These are phyloP conservation scores for Penicillium digitatum DNA, from an alignment of 2,329 filamentous ascomycete species.

Conservation along the genomic window DNA sequence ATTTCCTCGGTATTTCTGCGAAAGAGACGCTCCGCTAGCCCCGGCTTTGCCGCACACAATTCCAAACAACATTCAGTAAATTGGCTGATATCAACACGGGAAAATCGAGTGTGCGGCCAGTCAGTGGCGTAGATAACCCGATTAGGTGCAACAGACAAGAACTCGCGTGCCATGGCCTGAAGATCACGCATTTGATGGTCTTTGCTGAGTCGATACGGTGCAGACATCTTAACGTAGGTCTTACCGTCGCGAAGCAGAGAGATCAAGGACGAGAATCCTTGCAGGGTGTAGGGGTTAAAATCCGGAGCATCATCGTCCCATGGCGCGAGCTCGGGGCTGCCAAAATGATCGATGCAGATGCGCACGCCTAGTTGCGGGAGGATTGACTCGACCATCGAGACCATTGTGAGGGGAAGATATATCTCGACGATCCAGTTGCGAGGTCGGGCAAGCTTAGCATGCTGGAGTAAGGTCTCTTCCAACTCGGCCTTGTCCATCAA, in stretches of 20 bases:
- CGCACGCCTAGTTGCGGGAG: slow-evolving; percentile 50
- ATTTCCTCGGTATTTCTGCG: slow-evolving; percentile 54
- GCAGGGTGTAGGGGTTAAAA: slow-evolving; percentile 45
- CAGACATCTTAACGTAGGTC: slow-evolving; percentile 58
- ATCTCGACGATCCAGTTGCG: slow-evolving; percentile 57
- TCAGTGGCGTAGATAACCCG: slow-evolving; percentile 58
- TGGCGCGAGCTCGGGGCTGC: slow-evolving; percentile 43
- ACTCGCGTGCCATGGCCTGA: slow-evolving; percentile 48
- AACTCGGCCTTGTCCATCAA: slow-evolving; percentile 43
- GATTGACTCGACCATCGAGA: slow-evolving; percentile 49
- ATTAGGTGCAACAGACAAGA: slow-evolving; percentile 46
- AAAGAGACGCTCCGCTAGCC: slow-evolving; percentile 51
- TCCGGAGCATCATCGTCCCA: slow-evolving; percentile 13
- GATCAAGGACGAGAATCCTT: slow-evolving; percentile 50
- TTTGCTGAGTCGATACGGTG: slow-evolving; percentile 53
- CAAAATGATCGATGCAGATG: slow-evolving; percentile 60
- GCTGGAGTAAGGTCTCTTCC: slow-evolving; percentile 41
- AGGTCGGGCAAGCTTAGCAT: slow-evolving; percentile 50
- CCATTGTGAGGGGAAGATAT: slow-evolving; percentile 52
- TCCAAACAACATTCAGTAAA: slow-evolving; percentile 54
- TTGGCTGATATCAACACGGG: slow-evolving; percentile 53
- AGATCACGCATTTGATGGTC: slow-evolving; percentile 46
- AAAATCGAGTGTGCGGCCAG: slow-evolving; percentile 62
- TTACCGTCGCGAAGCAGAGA: slow-evolving; percentile 46
- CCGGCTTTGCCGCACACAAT: slow-evolving; percentile 49